These are phyloP conservation scores for Diospyros kaki DNA, from an alignment of 148 eudicot genomes.

Conservation along the genomic window DNA sequence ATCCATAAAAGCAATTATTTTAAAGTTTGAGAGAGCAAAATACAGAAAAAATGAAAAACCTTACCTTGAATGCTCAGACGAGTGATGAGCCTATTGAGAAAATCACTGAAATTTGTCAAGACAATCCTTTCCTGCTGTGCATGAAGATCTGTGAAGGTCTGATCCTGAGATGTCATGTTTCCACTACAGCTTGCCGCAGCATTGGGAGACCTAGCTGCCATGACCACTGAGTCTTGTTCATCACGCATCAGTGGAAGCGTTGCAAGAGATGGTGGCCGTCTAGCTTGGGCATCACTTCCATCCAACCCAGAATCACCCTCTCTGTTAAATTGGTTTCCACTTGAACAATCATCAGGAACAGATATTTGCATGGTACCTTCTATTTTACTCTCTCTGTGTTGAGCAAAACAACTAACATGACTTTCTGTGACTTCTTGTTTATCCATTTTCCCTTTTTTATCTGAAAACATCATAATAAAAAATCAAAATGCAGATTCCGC, in stretches of 20 bases:
- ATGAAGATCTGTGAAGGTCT: conserved; percentile 21
- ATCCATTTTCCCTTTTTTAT: conserved; percentile 17
- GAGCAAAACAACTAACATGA: conserved; percentile 12
- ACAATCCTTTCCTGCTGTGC: conserved; percentile 54
- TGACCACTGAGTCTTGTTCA: conserved; percentile 42
- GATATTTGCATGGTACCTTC: conserved; percentile 11
- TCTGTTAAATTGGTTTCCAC: conserved; percentile 22
- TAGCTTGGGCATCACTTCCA: conserved; percentile 28
- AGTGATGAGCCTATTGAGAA: conserved; percentile 42
- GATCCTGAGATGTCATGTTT: conserved; percentile 11
- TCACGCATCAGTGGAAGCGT: conserved; percentile 69
- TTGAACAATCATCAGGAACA: conserved; percentile 14
- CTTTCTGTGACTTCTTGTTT: conserved; percentile 9
- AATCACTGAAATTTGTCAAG: conserved; percentile 35
- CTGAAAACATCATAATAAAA: conserved; percentile 23
- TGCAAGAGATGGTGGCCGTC: conserved; percentile 57
- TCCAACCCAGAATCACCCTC: conserved; percentile 28
- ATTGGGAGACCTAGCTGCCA: conserved; percentile 29
- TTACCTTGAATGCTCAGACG: conserved; percentile 50
- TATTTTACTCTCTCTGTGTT: conserved; percentile 13
- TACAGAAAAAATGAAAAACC: neutral
- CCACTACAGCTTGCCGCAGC: conserved; percentile 13
- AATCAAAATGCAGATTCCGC: neutral
- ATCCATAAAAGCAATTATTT: neutral
- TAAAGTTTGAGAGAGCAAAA: neutral